Evolutionary conservation across 192 early-diverging fungal species (phyloP).

Genomic region (Coemansia sp.): DNA sequence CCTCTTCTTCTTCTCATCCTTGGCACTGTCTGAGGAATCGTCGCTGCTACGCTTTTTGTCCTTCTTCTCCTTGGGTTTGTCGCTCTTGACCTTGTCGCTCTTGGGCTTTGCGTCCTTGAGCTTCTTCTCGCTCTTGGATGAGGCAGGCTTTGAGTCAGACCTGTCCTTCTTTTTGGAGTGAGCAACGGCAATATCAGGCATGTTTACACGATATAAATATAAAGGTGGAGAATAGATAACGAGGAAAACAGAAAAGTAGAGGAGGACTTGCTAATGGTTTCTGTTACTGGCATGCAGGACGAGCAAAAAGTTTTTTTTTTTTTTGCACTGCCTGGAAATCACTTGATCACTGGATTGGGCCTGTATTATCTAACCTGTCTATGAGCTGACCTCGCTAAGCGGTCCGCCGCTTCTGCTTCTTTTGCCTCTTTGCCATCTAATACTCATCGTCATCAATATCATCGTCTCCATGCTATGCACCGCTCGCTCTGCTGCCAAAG

Average conservation of each 20-base stretch:
- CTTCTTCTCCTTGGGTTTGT: conserved; percentile 29
- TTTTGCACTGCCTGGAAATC: not conserved
- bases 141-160: not conserved
- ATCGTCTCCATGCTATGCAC: not conserved
- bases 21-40: conserved; percentile 21
- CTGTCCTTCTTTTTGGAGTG: conserved; percentile 21
- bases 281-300: not conserved
- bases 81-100: conserved; percentile 30
- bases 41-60: conserved; percentile 40
- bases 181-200: conserved; percentile 22
- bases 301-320: conserved; percentile 10
- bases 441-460: not conserved
- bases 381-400: not conserved
- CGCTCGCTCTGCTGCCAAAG: not conserved
- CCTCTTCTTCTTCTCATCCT: conserved; percentile 11
- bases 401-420: not conserved
- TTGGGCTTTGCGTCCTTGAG: conserved; percentile 31
- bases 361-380: not conserved
- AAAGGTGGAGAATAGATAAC: not conserved
- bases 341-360: conserved; percentile 5
- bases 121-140: conserved; percentile 40
- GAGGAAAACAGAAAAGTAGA: not conserved
- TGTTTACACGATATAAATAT: conserved; percentile 14
- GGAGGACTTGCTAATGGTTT: not conserved
- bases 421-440: not conserved